Percentiles rank a stretch among this genome's conserved stretches.
Evolutionary conservation across 345 rosid species (phyloP).

Genomic region (Pseudoturritis turrita): DNA sequence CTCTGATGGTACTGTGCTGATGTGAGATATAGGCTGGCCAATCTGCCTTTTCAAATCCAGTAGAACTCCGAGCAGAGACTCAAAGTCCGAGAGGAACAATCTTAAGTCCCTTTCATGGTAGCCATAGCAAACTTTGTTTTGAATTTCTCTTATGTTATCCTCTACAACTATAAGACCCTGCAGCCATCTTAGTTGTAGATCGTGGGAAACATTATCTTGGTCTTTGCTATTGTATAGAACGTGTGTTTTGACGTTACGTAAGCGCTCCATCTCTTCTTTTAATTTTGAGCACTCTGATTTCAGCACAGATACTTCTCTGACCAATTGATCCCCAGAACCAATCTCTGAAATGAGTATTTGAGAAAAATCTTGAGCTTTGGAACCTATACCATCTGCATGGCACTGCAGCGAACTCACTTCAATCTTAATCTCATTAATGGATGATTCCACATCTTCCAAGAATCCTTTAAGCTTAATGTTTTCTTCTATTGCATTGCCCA

Average conservation of each 20-base stretch:
- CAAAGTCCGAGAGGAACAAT: constrained; percentile 58
- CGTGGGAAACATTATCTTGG: constrained; percentile 40
- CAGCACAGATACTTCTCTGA: constrained; percentile 65
- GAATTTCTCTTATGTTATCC: constrained; percentile 66
- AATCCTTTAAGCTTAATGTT: constrained; percentile 70
- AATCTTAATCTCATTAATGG: constrained; percentile 63
- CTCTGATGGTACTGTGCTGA: constrained; percentile 39
- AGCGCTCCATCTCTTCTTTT: constrained; percentile 59
- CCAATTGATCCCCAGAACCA: constrained; percentile 72
- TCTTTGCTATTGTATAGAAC: constrained; percentile 36
- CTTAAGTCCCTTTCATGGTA: constrained; percentile 61
- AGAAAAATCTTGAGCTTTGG: constrained; percentile 59
- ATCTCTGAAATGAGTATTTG: constrained; percentile 75
- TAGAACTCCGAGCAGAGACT: constrained; percentile 51
- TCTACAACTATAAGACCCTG: constrained; percentile 68
- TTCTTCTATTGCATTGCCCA: constrained; percentile 62
- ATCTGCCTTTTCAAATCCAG: constrained; percentile 71
- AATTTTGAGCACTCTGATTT: constrained; percentile 78
- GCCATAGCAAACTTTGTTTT: constrained; percentile 61
- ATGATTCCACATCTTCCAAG: constrained; percentile 75
- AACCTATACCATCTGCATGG: constrained; percentile 69
- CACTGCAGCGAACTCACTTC: constrained; percentile 68
- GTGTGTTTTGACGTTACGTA: constrained; percentile 36
- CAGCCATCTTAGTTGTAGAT: constrained; percentile 50
- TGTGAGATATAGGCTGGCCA: constrained; percentile 40